Evolutionary conservation across 371 early-diverging fungal species (phyloP), one percentile per base, ranked within the genome.

Genomic region (Nematocida ironsii): DNA sequence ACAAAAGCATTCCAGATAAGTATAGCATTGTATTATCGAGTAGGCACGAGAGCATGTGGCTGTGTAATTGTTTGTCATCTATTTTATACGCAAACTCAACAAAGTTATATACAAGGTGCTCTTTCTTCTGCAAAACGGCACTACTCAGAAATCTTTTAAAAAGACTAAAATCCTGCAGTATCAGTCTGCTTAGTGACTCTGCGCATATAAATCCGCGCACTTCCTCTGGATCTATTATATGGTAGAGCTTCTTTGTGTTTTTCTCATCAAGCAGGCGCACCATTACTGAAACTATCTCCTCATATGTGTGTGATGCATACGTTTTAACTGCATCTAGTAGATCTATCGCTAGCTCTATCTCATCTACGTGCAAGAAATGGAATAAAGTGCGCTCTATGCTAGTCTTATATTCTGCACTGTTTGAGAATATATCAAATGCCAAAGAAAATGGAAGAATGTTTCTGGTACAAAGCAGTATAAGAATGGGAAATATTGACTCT

Each of bases 11-110:
- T 67, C 76, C 76, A 16, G 76, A 33, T 5, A 45, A 4, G 40
- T 67, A 75, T 6, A 75, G 55, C 67, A 75, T 67, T 16, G 74
- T 75, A 16, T 54, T 23, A 40, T 75, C 16, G 16, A 75, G 70
- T 18, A 75, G 70, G n/a, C 20, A 5, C 6, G 44, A 9, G 9
- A 75, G 55, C 16, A 75, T 66, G 13, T 39, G 18, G 7, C 18
- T 20, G 45, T 75, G 76, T 9, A 54, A 16, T 9, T 33, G 44
- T 40, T 70, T 52, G 4, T 72, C 52, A 7, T 56, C 56, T 23
- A 78, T 16, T 52, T 78, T 78, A 25, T 27, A 58, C 7, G 52
- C 48, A 71, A 78, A 78, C 16, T 69, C 47, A 55, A 78, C 23
- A 18, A 78, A 47, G 9, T 61, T 44, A 11, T 18, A n/a, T 16